Percentiles rank a stretch among this genome's conserved stretches.
Evolutionary conservation across 805 yeast genomes (phyloP).

Genomic region (Sugiyamaella chiloensis): DNA sequence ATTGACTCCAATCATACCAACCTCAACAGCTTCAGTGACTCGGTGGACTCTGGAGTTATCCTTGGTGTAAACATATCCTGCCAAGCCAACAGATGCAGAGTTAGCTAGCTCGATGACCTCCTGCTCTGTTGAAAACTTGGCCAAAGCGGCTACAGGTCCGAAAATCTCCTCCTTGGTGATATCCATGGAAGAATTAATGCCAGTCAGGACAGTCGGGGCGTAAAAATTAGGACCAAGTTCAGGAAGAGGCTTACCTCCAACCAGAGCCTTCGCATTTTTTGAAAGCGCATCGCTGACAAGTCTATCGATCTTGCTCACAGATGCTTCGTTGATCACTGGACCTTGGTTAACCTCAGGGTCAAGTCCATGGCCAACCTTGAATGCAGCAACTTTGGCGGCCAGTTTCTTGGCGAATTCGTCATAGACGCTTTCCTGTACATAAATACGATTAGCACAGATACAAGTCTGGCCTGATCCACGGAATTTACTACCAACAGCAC

Average conservation of each 20-base stretch:
- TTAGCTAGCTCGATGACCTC: constrained; percentile 65
- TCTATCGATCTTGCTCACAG: constrained; percentile 56
- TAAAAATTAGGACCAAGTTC: constrained; percentile 66
- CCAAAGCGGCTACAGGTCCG: constrained; percentile 76
- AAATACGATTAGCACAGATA: constrained; percentile 74
- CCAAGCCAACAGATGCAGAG: constrained; percentile 67
- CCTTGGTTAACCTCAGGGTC: constrained; percentile 63
- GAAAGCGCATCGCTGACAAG: constrained; percentile 66
- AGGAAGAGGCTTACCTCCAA: constrained; percentile 57
- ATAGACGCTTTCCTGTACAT: constrained; percentile 61
- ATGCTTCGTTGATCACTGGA: constrained; percentile 64
- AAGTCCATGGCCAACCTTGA: constrained; percentile 63
- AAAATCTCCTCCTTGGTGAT: constrained; percentile 71
- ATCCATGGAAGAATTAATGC: constrained; percentile 54
- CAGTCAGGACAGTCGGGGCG: constrained; percentile 63
- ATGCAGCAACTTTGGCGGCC: constrained; percentile 43
- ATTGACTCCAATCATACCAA: constrained; percentile 81
- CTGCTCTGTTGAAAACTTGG: constrained; percentile 60
- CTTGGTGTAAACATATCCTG: constrained; percentile 67
- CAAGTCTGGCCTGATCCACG: constrained; percentile 83
- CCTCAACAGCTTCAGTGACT: constrained; percentile 64
- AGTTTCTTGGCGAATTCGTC: constrained; percentile 58
- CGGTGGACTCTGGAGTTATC: constrained; percentile 53
- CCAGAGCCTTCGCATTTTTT: constrained; percentile 58
- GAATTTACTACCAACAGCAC: constrained; percentile 65